phyloP scores from a whole-genome alignment of 2,329 filamentous ascomycete genomes.

The Huntiella moniliformis region DNA sequence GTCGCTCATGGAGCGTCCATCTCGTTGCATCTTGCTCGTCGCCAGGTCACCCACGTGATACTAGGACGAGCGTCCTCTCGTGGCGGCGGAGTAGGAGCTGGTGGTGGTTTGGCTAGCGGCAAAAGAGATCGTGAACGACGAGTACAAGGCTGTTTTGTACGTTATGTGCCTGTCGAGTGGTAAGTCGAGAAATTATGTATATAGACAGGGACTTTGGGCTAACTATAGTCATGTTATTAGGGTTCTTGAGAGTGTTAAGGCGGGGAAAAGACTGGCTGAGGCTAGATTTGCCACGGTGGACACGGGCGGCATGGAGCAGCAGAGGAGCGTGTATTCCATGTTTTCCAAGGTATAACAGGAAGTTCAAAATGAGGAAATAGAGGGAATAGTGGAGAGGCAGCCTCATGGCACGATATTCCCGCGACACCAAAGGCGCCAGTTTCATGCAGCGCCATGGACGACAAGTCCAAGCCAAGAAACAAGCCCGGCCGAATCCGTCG shows the following conservation, averaged over 20 bases:
- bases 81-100: constrained; percentile 32
- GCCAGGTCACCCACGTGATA: constrained; percentile 71
- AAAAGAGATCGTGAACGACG: constrained; percentile 65
- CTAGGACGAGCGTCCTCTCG: constrained; percentile 36
- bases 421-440: too few relatives aligned
- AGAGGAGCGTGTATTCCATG: constrained; percentile 39
- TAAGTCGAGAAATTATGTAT: constrained; percentile 19
- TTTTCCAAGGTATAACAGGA: constrained; percentile 14
- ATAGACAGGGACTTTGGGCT: constrained; percentile 10
- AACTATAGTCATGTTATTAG: constrained; percentile 22
- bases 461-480: too few relatives aligned
- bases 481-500: neutral
- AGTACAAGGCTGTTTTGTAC: constrained; percentile 49
- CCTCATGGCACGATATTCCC: too few relatives aligned
- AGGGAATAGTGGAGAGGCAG: too few relatives aligned
- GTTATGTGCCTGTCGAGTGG: constrained; percentile 71
- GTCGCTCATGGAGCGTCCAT: constrained; percentile 53
- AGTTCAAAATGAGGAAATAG: too few relatives aligned
- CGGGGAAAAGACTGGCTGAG: constrained; percentile 56
- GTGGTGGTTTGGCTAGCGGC: constrained; percentile 54
- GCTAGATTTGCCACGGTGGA: constrained; percentile 47
- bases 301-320: constrained; percentile 41
- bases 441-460: too few relatives aligned
- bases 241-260: constrained; percentile 69
- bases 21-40: constrained; percentile 51